Evolutionary conservation across 768 basidiomycete genomes (phyloP).

Genomic region (Cystofilobasidium macerans): DNA sequence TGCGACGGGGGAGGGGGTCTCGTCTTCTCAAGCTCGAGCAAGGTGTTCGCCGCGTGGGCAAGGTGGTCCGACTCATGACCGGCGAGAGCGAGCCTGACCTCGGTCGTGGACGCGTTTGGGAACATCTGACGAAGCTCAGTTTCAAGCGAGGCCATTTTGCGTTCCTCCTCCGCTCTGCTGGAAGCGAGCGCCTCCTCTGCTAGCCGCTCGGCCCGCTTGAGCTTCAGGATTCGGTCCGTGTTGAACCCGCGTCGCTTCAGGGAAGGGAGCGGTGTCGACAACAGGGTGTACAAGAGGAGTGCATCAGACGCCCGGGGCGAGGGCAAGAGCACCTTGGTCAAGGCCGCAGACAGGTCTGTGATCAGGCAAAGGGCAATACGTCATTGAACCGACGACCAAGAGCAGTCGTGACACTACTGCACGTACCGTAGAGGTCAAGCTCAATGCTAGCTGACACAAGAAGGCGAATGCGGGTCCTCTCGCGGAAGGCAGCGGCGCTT

Average conservation of each 20-base stretch:
- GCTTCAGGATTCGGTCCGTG: conserved; percentile 68
- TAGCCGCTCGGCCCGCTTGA: conserved; percentile 54
- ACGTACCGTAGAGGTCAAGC: conserved; percentile 75
- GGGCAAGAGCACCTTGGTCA: conserved; percentile 69
- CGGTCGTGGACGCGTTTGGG: conserved; percentile 29
- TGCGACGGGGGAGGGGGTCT: not conserved
- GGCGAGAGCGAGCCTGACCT: conserved; percentile 23
- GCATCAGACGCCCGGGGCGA: conserved; percentile 74
- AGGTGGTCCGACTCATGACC: conserved; percentile 7
- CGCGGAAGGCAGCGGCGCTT: conserved; percentile 27
- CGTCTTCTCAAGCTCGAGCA: conserved; percentile 4
- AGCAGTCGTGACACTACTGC: conserved; percentile 2
- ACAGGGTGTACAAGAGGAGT: conserved; percentile 80
- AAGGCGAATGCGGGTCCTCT: conserved; percentile 42
- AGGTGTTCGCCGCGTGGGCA: conserved; percentile 24
- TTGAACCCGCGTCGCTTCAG: conserved; percentile 19
- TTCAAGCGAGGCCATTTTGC: conserved; percentile 57
- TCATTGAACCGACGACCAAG: no score
- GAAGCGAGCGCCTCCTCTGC: conserved; percentile 39
- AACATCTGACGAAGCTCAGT: conserved; percentile 56
- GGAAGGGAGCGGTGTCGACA: conserved; percentile 54
- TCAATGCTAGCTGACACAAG: conserved; percentile 65
- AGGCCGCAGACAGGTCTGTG: conserved; percentile 64
- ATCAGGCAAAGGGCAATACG: not conserved
- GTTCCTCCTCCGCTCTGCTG: conserved; percentile 42